Evolutionary conservation across 2,329 filamentous ascomycete species (phyloP).

Genomic region (Talaromyces sp.): DNA sequence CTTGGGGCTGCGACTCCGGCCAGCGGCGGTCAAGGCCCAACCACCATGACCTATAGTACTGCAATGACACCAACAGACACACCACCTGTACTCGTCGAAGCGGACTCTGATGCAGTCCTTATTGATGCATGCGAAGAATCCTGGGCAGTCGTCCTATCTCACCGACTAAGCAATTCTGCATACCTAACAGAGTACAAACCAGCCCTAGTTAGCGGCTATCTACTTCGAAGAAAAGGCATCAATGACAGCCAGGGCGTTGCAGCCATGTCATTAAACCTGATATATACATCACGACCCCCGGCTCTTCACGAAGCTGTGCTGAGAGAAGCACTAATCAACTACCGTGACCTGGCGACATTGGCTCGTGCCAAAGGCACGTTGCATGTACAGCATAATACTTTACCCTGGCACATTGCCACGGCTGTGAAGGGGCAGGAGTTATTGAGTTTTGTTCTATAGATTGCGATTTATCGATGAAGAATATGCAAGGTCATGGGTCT

Average conservation of each 20-base stretch:
- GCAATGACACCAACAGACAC: constrained; percentile 35
- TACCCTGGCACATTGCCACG: constrained; percentile 50
- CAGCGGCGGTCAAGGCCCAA: constrained; percentile 30
- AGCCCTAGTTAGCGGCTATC: constrained; percentile 45
- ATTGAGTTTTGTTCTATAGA: constrained; percentile 41
- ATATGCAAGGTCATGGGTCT: not conserved
- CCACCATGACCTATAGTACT: constrained; percentile 25
- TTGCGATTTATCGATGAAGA: not conserved
- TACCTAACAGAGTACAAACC: constrained; percentile 43
- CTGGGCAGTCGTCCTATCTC: constrained; percentile 56
- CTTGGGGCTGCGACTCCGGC: constrained; percentile 39
- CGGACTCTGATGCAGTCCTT: constrained; percentile 56
- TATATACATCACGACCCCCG: constrained; percentile 33
- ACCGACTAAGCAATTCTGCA: constrained; percentile 43
- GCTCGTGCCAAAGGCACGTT: constrained; percentile 42
- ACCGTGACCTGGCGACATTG: constrained; percentile 44
- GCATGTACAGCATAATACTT: constrained; percentile 38
- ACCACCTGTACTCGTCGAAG: constrained; percentile 30
- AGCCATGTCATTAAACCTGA: constrained; percentile 42
- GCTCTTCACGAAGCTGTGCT: constrained; percentile 36
- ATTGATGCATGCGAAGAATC: constrained; percentile 59
- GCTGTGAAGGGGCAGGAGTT: constrained; percentile 43
- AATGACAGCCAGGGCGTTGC: constrained; percentile 42
- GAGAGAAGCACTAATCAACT: constrained; percentile 43
- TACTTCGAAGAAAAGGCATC: constrained; percentile 44